Conservation (phyloP, 2,329 filamentous ascomycete species). For the Cladosporium sp. region DNA sequence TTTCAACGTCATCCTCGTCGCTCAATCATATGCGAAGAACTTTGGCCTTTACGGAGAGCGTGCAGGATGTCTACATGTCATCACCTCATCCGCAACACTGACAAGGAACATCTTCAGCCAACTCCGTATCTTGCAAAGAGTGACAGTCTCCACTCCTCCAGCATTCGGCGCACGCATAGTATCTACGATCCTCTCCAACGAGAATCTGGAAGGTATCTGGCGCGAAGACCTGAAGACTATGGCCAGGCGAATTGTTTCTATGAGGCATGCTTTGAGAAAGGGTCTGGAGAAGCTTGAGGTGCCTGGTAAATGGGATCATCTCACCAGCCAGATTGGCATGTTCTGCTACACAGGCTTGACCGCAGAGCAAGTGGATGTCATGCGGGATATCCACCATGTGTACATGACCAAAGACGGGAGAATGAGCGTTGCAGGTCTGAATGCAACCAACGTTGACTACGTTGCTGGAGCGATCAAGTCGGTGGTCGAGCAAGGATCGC, state of each 20-base stretch:
- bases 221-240: slow-evolving; percentile 83
- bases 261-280: slow-evolving; percentile 72
- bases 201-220: slow-evolving; percentile 77
- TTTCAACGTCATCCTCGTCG: slow-evolving; percentile 62
- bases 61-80: slow-evolving; percentile 87
- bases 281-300: slow-evolving; percentile 79
- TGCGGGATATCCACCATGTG: slow-evolving; percentile 91
- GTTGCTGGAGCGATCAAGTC: slow-evolving; percentile 82
- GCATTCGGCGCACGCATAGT: slow-evolving; percentile 87
- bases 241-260: slow-evolving; percentile 85
- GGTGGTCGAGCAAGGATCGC: slow-evolving; percentile 54
- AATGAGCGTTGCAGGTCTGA: slow-evolving; percentile 92
- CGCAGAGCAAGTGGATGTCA: slow-evolving; percentile 79
- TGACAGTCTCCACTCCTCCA: slow-evolving; percentile 91
- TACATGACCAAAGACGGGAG: slow-evolving; percentile 93
- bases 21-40: slow-evolving; percentile 51
- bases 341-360: slow-evolving; percentile 93
- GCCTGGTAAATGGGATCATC: slow-evolving; percentile 88
- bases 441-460: slow-evolving; percentile 83
- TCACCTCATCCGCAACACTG: slow-evolving; percentile 59
- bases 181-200: slow-evolving; percentile 74
- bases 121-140: slow-evolving; percentile 84
- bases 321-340: slow-evolving; percentile 95
- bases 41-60: slow-evolving; percentile 86
- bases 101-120: slow-evolving; percentile 71